Percentiles rank a stretch among this genome's conserved stretches.
Conservation (phyloP, 768 basidiomycete genomes). For the Rhodotorula babjevae region DNA sequence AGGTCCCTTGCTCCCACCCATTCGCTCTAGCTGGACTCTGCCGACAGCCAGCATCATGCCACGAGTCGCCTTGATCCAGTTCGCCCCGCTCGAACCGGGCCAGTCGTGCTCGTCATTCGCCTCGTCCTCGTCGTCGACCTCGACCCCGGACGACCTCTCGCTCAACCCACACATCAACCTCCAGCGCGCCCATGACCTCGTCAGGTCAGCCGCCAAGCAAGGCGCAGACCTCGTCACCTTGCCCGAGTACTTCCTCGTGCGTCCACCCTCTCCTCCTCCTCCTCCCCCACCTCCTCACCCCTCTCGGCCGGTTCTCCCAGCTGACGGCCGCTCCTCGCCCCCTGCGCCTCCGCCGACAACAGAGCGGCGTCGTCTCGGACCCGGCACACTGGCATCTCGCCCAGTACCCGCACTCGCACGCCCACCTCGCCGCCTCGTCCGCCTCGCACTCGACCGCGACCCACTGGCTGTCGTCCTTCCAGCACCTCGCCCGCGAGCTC, state of each 20-base stretch:
- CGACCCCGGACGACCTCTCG: not conserved
- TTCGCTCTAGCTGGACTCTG: too few relatives aligned
- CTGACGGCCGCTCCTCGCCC: too few relatives aligned
- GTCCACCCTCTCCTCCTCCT: not conserved
- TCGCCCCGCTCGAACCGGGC: slow-evolving; percentile 10
- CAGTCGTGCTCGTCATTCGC: not conserved
- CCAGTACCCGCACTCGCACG: slow-evolving; percentile 23
- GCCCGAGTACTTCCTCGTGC: slow-evolving; percentile 35
- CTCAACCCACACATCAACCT: slow-evolving; percentile 19
- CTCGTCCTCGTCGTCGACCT: not conserved
- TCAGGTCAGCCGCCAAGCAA: slow-evolving; percentile 3
- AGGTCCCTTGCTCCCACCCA: not conserved
- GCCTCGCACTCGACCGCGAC: not conserved
- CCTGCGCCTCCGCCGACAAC: too few relatives aligned
- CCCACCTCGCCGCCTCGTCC: slow-evolving; percentile 1
- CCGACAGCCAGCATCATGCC: not conserved
- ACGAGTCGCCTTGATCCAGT: slow-evolving; percentile 30
- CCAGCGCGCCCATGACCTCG: slow-evolving; percentile 12
- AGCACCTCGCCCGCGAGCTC: slow-evolving; percentile 31
- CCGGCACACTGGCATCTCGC: slow-evolving; percentile 22
- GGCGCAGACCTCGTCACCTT: slow-evolving; percentile 33
- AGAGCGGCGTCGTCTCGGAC: slow-evolving; percentile 23
- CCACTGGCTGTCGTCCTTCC: slow-evolving; percentile 33
- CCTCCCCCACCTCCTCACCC: not conserved
- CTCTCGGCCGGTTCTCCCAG: not conserved